Evolutionary conservation across 495 filamentous ascomycete species (phyloP), one percentile per base, ranked within the genome.

Genomic region (Aeminium ludgeri): DNA sequence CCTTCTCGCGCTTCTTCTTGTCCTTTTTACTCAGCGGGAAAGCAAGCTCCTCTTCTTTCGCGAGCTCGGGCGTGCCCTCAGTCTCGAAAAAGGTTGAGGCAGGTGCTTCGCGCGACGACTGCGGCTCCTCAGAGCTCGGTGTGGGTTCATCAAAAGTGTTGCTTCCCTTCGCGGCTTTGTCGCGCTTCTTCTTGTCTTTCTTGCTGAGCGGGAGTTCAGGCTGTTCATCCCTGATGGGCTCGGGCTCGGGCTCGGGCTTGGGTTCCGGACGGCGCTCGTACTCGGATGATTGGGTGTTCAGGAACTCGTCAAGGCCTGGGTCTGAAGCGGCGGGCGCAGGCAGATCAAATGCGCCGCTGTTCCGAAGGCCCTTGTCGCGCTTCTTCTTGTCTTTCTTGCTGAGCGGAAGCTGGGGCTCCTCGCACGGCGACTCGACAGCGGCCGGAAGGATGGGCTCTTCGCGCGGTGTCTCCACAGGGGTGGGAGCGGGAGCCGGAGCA

Each of bases 351-450:
- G 36, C 20, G 3, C 15, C 3, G 11, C 20, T 28, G 1, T 17
- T 16, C 34, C 42, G 30, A 6, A 40, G 28, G 5, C 29, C 39
- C 40, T 51, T 51, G 17, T 51, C 49, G 6, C 38, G 49, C 37
- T 47, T 51, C 40, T 47, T 47, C 42, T 50, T 50, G 25, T 50
- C 47, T 20, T 43, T 43, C 39, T 43, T 48, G 34, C 45, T 43
- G 11, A 34, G 20, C 10, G 15, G 12, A 13, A 8, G 17, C 6
- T 38, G 34, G 10, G 29, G 27, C 12, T 38, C 28, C 16, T 12
- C 35, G 16, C 43, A 34, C 7, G 36, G 43, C 23, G 36, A 38
- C 6, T 2, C n/a, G 11, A 30, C 33, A 15, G 4, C 33, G n/a
- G 12, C 12, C 13, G 8, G 20, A n/a, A n/a, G n/a, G n/a, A 4